A percentile compares a stretch with the other conserved stretches of the same genome.
Evolutionary conservation across 257 asterid genomes (phyloP).

Genomic region (Lycium barbarum): DNA sequence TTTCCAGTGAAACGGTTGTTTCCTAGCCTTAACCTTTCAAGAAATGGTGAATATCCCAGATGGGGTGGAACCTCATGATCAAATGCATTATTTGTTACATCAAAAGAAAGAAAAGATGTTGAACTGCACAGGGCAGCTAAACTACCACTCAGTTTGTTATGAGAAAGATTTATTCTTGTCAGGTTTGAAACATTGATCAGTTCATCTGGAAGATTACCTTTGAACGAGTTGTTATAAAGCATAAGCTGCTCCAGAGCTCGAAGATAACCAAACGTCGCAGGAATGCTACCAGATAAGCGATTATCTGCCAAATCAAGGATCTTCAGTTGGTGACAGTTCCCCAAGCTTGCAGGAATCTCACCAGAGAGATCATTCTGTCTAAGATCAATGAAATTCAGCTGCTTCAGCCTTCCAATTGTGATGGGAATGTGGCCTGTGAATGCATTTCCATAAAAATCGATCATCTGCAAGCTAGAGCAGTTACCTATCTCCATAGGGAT

Average conservation of each 20-base stretch:
- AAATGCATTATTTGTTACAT: constrained; percentile 76
- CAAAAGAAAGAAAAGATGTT: constrained; percentile 68
- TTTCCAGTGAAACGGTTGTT: constrained; percentile 66
- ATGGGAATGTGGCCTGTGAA: constrained; percentile 73
- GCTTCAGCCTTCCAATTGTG: constrained; percentile 68
- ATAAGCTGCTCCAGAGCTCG: constrained; percentile 68
- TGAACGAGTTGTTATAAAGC: constrained; percentile 88
- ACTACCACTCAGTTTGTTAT: constrained; percentile 74
- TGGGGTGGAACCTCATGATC: constrained; percentile 69
- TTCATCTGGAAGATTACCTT: constrained; percentile 68
- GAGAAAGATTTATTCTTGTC: constrained; percentile 81
- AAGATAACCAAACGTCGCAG: constrained; percentile 68
- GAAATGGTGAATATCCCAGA: constrained; percentile 69
- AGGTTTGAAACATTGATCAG: constrained; percentile 60
- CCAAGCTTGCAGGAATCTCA: constrained; percentile 73
- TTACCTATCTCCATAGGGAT: constrained; percentile 83
- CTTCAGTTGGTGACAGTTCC: constrained; percentile 64
- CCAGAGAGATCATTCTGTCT: constrained; percentile 87
- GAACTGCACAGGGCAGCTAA: constrained; percentile 76
- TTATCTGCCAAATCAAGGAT: constrained; percentile 89
- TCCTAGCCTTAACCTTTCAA: constrained; percentile 82
- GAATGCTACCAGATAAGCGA: constrained; percentile 70
- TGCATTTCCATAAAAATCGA: constrained; percentile 79
- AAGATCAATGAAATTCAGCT: constrained; percentile 74
- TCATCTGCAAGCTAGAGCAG: constrained; percentile 72